Percentiles rank a stretch among this genome's conserved stretches.
phyloP scores from a whole-genome alignment of 2,329 filamentous ascomycete genomes.

The Zymoseptoria passerinii region DNA sequence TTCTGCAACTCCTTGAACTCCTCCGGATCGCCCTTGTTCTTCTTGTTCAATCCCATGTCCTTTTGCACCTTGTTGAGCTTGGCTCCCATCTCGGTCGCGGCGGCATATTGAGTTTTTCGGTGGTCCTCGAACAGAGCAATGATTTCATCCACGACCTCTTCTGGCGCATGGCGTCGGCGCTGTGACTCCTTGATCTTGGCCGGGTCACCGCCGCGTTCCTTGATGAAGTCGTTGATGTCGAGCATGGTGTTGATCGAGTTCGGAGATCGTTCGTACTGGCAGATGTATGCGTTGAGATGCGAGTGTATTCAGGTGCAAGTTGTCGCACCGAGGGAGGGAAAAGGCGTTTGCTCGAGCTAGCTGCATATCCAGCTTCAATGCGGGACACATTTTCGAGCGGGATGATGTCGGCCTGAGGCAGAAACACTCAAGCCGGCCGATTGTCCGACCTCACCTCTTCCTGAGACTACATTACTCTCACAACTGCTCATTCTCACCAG shows the following conservation, averaged over 20 bases:
- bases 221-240: conserved; percentile 45
- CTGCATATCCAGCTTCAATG: too few relatives aligned
- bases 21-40: conserved; percentile 82
- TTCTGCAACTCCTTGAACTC: conserved; percentile 70
- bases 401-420: background rate
- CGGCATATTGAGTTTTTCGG: conserved; percentile 50
- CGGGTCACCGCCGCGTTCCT: conserved; percentile 83
- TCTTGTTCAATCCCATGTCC: conserved; percentile 85
- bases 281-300: background rate
- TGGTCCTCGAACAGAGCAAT: conserved; percentile 82
- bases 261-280: too few relatives aligned
- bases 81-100: conserved; percentile 68
- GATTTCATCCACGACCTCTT: conserved; percentile 82
- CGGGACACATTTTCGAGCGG: background rate
- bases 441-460: background rate
- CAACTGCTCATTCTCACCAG: background rate
- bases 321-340: background rate
- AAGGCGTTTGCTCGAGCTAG: too few relatives aligned
- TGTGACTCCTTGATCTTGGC: conserved; percentile 90
- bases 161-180: conserved; percentile 67
- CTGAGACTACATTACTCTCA: background rate
- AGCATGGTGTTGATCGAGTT: conserved; percentile 26
- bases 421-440: background rate
- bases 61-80: conserved; percentile 86
- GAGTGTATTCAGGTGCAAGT: background rate